Base-by-base conservation (phyloP, 2,329 filamentous ascomycete genomes). In the Fragosphaeria purpurea region DNA sequence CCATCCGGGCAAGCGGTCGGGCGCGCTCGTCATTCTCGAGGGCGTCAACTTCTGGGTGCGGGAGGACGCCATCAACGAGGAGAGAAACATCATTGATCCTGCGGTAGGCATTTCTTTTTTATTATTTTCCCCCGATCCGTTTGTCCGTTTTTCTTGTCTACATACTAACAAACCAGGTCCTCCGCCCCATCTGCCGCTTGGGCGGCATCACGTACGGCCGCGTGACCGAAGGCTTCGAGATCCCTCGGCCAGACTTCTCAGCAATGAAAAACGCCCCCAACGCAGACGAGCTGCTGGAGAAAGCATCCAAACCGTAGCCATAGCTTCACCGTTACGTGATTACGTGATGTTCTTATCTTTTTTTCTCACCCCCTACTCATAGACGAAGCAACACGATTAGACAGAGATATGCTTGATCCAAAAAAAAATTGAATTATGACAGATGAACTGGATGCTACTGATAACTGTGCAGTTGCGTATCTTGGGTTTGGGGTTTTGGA, bases 141-240 rank as follows among this genome's bases (percentile, higher is more conserved):
- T n/a, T 34, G n/a, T 31, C 34, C 11, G 46, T 43, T 46, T 39
- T 41, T 41, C 10, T 46, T 33, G 4, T 6, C 8, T 13, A 12
- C 44, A 52, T 44, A 50, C 53, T 61, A 30, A 57, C 35, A 30
- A 41, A 38, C 7, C 41, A 83, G 69, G 74, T 94, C 7, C 68
- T 96, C 50, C 79, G 79, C 55, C 88, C 91, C 0, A 75, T 95
- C 12, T 80, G 80, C 56, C 79, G 91, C 39, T 61, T 96, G 31
- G 91, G 91, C 32, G 91, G 91, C 2, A 94, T 96, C 59, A 85
- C 85, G 0, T 97, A 95, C 63, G 85, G 76, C 0, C 76, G 89
- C 42, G 71, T 77, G 0, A 82, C 77, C 0, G 81, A 90, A 55
- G 83, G 71, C 0, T 69, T 88, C 32, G 89, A 95, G 71, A 66